Conservation (phyloP, 2,329 filamentous ascomycete genomes). For the Neophaeococcomyces mojaviensis region DNA sequence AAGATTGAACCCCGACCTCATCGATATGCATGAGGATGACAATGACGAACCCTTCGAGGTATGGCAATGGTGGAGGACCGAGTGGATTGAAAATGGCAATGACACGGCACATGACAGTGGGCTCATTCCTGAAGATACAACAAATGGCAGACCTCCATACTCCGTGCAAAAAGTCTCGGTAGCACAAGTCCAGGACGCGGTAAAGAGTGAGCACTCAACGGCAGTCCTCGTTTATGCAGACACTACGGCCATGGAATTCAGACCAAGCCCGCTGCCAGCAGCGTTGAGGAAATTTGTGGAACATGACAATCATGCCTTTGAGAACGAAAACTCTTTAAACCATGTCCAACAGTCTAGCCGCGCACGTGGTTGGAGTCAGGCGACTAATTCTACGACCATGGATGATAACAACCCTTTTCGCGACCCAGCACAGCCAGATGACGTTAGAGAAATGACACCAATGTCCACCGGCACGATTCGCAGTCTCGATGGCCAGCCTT, state of each 20-base stretch:
- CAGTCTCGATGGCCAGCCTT: constrained; percentile 19
- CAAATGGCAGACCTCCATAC: constrained; percentile 25
- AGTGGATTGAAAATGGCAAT: constrained; percentile 10
- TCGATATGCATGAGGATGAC: constrained; percentile 29
- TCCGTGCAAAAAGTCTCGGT: constrained; percentile 39
- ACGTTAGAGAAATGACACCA: constrained; percentile 17
- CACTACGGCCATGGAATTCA: constrained; percentile 36
- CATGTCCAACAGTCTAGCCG: constrained; percentile 7
- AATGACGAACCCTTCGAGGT: constrained; percentile 26
- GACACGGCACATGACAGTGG: no score
- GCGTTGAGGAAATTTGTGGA: constrained; percentile 39
- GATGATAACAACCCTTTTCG: constrained; percentile 9
- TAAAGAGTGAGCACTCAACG: constrained; percentile 43
- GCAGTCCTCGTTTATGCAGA: constrained; percentile 55
- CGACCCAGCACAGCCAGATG: background rate
- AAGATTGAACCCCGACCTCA: constrained; percentile 28
- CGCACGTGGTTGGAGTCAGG: constrained; percentile 7
- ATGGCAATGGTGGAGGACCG: constrained; percentile 50
- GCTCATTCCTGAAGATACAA: constrained; percentile 9
- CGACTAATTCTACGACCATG: constrained; percentile 9
- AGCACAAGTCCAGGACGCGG: constrained; percentile 48
- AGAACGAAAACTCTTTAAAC: constrained; percentile 13
- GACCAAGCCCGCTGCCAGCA: constrained; percentile 23
- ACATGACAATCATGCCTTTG: constrained; percentile 40
- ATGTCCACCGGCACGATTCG: constrained; percentile 21